Base-by-base conservation (phyloP, 768 basidiomycete species). In the Daedalea quercina region DNA sequence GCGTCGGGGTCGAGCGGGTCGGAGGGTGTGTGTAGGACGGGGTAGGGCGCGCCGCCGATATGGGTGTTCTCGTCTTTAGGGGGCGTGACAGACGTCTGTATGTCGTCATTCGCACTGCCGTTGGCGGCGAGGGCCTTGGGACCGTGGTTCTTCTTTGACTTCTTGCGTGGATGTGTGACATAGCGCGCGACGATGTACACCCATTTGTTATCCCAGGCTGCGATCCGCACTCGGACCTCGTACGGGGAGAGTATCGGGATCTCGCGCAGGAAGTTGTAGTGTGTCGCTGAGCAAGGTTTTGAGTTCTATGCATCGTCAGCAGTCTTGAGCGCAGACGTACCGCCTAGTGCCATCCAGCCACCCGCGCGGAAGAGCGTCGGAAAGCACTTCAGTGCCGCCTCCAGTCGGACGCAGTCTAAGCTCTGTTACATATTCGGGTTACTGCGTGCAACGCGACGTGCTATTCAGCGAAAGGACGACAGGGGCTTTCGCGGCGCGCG, bases 161-260 rank as follows among this genome's bases (percentile, higher is more conserved):
- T 64, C 57, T 75, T 69, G 23, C 26, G 19, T 9, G 78, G 70
- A 45, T 73, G 78, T 1, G 82, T 78, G 19, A 90, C 84, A 59
- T 79, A 87, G 55, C 81, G 83, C 15, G 75, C 75, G 31, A 85
- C 66, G 46, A 84, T 26, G 63, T 82, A 88, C n/a, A 85, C 87
- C 87, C 87, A 90, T 78, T 90, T 90, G 31, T 82, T 69, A 49
- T 88, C 87, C 88, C 88, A 90, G 4, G 76, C 69, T 11, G 70
- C 82, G 2, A 87, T 66, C 22, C 64, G 71, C 11, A 78, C 61
- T 37, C 81, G 72, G 9, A 89, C 73, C 67, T 90, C 84, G 57
- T 85, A 90, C 1, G 67, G 65, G 9, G 74, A 61, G 7, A 86
- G 66, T 49, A 84, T 79, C 1, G 84, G 77, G 22, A 90, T 87